These are phyloP conservation scores for Aspergillus chevalieri DNA, from an alignment of 2,329 filamentous ascomycete genomes.

Conservation along the genomic window DNA sequence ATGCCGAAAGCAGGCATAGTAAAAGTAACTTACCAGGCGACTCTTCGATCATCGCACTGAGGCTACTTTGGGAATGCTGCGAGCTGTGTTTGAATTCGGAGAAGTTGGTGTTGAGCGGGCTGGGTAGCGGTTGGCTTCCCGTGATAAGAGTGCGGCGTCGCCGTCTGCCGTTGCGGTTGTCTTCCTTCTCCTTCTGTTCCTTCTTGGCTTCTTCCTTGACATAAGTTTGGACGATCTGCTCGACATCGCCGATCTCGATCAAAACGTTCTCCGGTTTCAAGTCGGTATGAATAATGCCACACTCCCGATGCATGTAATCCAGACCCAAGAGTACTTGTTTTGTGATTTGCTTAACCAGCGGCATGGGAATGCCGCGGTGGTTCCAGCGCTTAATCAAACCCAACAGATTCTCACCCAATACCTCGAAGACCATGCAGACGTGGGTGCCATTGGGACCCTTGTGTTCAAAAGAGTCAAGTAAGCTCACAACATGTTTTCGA, in stretches of 20 bases:
- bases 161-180: slow-evolving; percentile 84
- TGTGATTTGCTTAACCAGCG: slow-evolving; percentile 95
- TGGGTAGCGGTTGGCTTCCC: slow-evolving; percentile 91
- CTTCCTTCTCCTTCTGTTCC: slow-evolving; percentile 78
- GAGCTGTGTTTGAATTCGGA: slow-evolving; percentile 62
- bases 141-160: slow-evolving; percentile 91
- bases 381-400: slow-evolving; percentile 98
- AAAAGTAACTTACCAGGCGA: slow-evolving; percentile 50
- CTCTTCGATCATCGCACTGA: slow-evolving; percentile 79
- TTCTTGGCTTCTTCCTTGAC: slow-evolving; percentile 66
- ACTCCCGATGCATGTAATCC: slow-evolving; percentile 95
- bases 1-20: slow-evolving; percentile 17
- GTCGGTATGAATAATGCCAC: slow-evolving; percentile 97
- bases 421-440: slow-evolving; percentile 99
- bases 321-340: slow-evolving; percentile 94
- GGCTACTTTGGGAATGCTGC: slow-evolving; percentile 63
- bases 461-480: slow-evolving; percentile 95
- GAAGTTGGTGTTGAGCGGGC: slow-evolving; percentile 88
- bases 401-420: slow-evolving; percentile 87
- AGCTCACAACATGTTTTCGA: slow-evolving; percentile 88
- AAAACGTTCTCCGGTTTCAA: slow-evolving; percentile 96
- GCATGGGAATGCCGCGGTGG: slow-evolving; percentile 92
- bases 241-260: slow-evolving; percentile 97
- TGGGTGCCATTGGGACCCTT: slow-evolving; percentile 94
- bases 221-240: slow-evolving; percentile 95